phyloP scores from a whole-genome alignment of 805 yeast genomes.

The Monosporozyma aquatica region DNA sequence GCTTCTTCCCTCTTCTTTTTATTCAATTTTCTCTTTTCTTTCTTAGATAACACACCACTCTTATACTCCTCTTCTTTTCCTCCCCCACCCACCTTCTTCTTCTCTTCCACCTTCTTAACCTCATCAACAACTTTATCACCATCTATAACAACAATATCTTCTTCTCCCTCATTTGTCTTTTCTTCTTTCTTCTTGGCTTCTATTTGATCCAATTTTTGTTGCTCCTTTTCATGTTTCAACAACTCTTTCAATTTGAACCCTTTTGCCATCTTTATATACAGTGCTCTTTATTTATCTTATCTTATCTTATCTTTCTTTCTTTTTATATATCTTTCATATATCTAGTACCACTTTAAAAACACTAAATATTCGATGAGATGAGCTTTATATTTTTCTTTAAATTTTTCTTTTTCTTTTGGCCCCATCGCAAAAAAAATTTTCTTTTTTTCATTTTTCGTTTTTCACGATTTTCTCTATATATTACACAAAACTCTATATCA shows the following conservation, averaged over 20 bases:
- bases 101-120: constrained; percentile 9
- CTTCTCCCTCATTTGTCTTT: constrained; percentile 11
- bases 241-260: constrained; percentile 28
- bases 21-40: constrained; percentile 53
- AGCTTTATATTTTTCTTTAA: constrained; percentile 3
- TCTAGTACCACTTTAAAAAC: not conserved
- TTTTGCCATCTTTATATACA: constrained; percentile 30
- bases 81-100: constrained; percentile 18
- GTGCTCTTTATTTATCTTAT: no score
- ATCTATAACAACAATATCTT: constrained; percentile 29
- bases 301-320: not conserved
- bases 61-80: constrained; percentile 36
- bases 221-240: constrained; percentile 22
- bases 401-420: not conserved
- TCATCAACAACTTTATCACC: constrained; percentile 22
- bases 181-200: constrained; percentile 22
- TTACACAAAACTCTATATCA: constrained; percentile 14
- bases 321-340: not conserved
- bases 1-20: constrained; percentile 42
- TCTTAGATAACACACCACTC: constrained; percentile 43
- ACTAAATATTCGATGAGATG: constrained; percentile 1
- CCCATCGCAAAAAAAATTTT: constrained; percentile 5
- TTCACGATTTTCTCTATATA: not conserved
- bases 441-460: not conserved
- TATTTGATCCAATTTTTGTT: constrained; percentile 17